phyloP scores from a whole-genome alignment of 2,329 filamentous ascomycete species.

The Pyrenophora seminiperda region DNA sequence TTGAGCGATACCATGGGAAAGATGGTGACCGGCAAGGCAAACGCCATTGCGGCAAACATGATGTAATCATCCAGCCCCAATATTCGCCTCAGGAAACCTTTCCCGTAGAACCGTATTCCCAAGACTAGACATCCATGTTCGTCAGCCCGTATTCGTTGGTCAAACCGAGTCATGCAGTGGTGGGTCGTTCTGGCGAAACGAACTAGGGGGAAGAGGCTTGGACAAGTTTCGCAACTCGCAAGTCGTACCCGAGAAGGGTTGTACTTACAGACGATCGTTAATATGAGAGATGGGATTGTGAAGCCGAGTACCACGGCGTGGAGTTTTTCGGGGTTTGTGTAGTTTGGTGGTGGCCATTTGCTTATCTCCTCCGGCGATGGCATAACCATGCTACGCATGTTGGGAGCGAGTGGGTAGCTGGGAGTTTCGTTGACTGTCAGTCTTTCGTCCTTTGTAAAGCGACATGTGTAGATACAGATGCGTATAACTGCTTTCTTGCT shows the following conservation, averaged over 20 bases:
- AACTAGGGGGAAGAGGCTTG: too few relatives aligned
- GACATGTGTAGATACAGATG: too few relatives aligned
- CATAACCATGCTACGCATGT: too few relatives aligned
- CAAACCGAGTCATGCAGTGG: too few relatives aligned
- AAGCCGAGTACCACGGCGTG: conserved; percentile 24
- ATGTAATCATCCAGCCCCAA: conserved; percentile 34
- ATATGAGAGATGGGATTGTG: conserved; percentile 19
- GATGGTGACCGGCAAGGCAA: conserved; percentile 24
- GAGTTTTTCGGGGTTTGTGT: conserved; percentile 28
- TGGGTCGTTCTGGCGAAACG: too few relatives aligned
- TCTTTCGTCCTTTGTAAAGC: too few relatives aligned
- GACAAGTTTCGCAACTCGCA: too few relatives aligned
- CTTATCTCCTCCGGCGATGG: conserved; percentile 18
- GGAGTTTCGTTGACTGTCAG: too few relatives aligned
- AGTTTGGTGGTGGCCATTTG: conserved; percentile 37
- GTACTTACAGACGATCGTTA: conserved; percentile 27
- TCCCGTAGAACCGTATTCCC: conserved; percentile 28
- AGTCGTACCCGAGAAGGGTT: too few relatives aligned
- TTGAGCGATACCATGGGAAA: conserved; percentile 29
- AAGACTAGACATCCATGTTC: conserved; percentile 7
- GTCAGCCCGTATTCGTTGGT: too few relatives aligned
- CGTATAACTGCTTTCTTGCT: too few relatives aligned
- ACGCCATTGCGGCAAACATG: conserved; percentile 34
- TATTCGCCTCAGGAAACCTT: conserved; percentile 25
- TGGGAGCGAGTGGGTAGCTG: too few relatives aligned